These are phyloP conservation scores for Alternaria tenuissima DNA, from an alignment of 2,329 filamentous ascomycete species.

Conservation along the genomic window DNA sequence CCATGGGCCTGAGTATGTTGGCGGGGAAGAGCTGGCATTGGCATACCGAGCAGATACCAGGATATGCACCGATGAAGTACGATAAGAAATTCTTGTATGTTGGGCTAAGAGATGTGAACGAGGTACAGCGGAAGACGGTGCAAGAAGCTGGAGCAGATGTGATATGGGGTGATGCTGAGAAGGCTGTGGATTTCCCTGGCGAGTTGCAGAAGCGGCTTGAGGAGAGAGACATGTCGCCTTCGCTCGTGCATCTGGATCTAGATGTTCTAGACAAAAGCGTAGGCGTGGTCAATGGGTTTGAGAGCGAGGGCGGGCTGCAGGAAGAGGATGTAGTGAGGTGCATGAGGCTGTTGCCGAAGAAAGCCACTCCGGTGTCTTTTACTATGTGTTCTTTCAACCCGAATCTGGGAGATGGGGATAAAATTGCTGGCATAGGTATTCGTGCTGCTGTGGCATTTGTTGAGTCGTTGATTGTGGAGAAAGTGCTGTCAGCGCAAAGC, in stretches of 20 bases:
- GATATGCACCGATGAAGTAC: conserved; percentile 27
- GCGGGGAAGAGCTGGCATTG: conserved; percentile 45
- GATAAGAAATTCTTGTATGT: conserved; percentile 5
- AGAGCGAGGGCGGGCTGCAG: not conserved
- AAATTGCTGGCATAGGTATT: conserved; percentile 19
- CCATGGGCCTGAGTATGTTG: conserved; percentile 51
- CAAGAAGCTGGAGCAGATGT: not conserved
- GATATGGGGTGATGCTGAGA: conserved; percentile 1
- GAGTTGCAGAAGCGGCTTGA: not conserved
- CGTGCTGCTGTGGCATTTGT: conserved; percentile 11
- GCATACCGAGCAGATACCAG: conserved; percentile 45
- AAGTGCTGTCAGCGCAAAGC: not conserved
- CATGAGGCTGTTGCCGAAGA: conserved; percentile 1
- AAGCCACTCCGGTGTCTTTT: conserved; percentile 15
- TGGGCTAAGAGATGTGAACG: not conserved
- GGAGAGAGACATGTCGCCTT: not conserved
- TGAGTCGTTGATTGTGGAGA: not conserved
- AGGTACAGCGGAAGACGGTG: not conserved
- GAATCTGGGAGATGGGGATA: conserved; percentile 22
- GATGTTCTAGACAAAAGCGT: not conserved
- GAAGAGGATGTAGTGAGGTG: not conserved
- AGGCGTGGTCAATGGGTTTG: not conserved
- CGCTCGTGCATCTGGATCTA: not conserved
- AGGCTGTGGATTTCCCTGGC: not conserved
- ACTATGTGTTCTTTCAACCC: conserved; percentile 27